Conservation (phyloP, 2,329 filamentous ascomycete species). For the Onygenales sp. region DNA sequence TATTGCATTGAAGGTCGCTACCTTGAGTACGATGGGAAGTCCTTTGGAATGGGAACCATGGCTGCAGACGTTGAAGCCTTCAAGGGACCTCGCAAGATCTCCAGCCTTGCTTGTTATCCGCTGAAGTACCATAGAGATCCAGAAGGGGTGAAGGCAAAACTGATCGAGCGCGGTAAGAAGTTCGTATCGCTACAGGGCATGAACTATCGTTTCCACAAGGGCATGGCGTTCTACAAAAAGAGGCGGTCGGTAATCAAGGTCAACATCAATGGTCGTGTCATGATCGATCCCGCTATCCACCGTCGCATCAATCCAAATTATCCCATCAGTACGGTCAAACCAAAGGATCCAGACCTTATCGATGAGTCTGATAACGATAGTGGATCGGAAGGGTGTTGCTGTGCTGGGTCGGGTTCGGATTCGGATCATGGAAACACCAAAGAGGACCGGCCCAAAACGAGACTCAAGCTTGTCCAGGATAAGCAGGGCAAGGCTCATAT, state of each 20-base stretch:
- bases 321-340: conserved; percentile 61
- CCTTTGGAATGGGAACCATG: conserved; percentile 66
- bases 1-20: conserved; percentile 68
- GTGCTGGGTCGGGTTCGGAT: conserved; percentile 18
- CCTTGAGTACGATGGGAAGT: conserved; percentile 80
- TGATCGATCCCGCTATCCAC: conserved; percentile 78
- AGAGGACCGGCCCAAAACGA: conserved; percentile 27
- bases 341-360: conserved; percentile 57
- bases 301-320: conserved; percentile 82
- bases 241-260: conserved; percentile 67
- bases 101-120: conserved; percentile 65
- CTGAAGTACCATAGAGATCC: conserved; percentile 71
- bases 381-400: conserved; percentile 33
- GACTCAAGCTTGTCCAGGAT: conserved; percentile 46
- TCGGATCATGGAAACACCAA: conserved; percentile 29
- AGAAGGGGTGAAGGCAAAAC: conserved; percentile 50
- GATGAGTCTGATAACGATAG: conserved; percentile 33
- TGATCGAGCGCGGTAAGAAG: conserved; percentile 74
- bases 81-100: conserved; percentile 74
- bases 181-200: conserved; percentile 74
- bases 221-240: conserved; percentile 76
- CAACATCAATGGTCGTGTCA: conserved; percentile 76
- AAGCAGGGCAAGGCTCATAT: conserved; percentile 43
- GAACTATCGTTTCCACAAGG: conserved; percentile 73
- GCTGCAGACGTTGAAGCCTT: conserved; percentile 63